Evolutionary conservation across 345 rosid genomes (phyloP), one percentile per base, ranked within the genome.

Genomic region (Durio zibethinus): DNA sequence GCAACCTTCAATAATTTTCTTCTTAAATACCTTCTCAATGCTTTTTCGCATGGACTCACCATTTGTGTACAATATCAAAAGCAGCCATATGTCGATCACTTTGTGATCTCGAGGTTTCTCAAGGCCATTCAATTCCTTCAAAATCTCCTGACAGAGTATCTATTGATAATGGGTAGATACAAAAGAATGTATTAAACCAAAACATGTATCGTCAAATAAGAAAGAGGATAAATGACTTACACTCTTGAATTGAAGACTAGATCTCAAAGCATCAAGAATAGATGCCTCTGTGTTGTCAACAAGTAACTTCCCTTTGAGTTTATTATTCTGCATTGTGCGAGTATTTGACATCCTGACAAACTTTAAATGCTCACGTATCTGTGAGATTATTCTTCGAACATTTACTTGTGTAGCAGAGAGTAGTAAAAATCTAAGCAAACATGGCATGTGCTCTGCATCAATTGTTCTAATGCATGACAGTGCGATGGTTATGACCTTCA

Each of bases 11-110:
- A 91, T 80, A 48, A 93, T 83, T 84, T 93, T 93, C 86, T 84
- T 93, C 92, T 87, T 89, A 74, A 93, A 82, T 67, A 88, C 81
- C 85, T 89, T 93, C 69, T 88, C 87, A 48, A 91, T 78, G 57
- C 74, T 82, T 78, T 82, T 93, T 63, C 85, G 85, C 82, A 83
- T 81, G 72, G 91, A 82, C 36, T 90, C 89, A 0, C 90, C 92
- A 73, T 91, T 91, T 84, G 83, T 84, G 83, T 89, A 83, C 82
- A 91, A 85, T 61, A 91, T 87, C 75, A 90, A 71, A 79, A 93
- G 89, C 59, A 93, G 84, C 98, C 97, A 93, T 63, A 93, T 78
- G 85, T 93, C 98, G 36, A 91, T 89, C 68, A 85, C 88, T 81
- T 89, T 91, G 79, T 88, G 92, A 85, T 91, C 94, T 73, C 84